Conservation (phyloP, 495 filamentous ascomycete species). For the Parachaetomium inaequale region DNA sequence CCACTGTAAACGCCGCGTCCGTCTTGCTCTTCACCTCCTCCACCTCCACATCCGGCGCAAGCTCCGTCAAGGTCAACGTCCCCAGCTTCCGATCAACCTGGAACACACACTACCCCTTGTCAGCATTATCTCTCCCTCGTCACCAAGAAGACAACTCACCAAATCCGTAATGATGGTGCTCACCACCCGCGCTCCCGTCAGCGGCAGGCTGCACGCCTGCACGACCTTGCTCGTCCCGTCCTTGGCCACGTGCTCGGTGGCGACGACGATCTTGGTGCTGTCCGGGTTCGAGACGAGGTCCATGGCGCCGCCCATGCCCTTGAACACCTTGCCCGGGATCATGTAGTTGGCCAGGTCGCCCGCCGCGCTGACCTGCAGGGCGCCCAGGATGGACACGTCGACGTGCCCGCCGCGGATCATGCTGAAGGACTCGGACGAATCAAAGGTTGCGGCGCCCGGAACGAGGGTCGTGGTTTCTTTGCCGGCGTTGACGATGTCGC, state of each 20-base stretch:
- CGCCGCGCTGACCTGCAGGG: slow-evolving; percentile 55
- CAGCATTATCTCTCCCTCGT: neutral
- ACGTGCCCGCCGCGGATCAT: slow-evolving; percentile 62
- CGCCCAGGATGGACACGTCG: slow-evolving; percentile 58
- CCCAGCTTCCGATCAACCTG: slow-evolving; percentile 52
- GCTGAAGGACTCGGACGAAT: slow-evolving; percentile 56
- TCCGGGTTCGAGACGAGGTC: slow-evolving; percentile 59
- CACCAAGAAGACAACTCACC: slow-evolving; percentile 31
- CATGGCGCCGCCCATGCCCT: slow-evolving; percentile 64
- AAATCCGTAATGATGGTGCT: slow-evolving; percentile 58
- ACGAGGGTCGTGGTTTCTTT: slow-evolving; percentile 60
- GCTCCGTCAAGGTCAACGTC: slow-evolving; percentile 51
- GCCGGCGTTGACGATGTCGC: slow-evolving; percentile 58
- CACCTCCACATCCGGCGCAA: slow-evolving; percentile 53
- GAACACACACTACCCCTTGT: slow-evolving; percentile 47
- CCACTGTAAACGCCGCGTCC: slow-evolving; percentile 50
- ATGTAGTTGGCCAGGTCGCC: slow-evolving; percentile 63
- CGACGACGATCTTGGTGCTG: slow-evolving; percentile 58
- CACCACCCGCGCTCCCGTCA: slow-evolving; percentile 53
- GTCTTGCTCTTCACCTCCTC: slow-evolving; percentile 54
- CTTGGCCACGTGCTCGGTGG: slow-evolving; percentile 61
- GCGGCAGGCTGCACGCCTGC: slow-evolving; percentile 52
- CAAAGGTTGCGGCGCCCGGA: slow-evolving; percentile 55
- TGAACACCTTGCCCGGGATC: slow-evolving; percentile 61
- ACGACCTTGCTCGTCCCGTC: slow-evolving; percentile 58